phyloP scores from a whole-genome alignment of 352 stramenopile species.

The Blastocystis sp. region DNA sequence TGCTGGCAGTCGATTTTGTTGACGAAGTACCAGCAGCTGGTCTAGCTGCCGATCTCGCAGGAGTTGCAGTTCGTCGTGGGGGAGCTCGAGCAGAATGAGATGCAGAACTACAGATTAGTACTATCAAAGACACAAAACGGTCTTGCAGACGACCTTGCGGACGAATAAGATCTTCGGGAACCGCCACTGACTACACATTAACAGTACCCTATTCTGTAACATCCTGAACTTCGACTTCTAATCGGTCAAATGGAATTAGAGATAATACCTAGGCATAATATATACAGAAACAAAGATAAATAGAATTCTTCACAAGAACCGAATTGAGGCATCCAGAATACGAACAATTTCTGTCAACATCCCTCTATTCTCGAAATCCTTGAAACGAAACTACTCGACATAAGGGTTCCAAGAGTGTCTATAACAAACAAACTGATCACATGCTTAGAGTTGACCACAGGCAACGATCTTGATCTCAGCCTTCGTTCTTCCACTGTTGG shows the following conservation, averaged over 20 bases:
- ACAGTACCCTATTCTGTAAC: neutral
- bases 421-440: slow-evolving; percentile 1
- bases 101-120: neutral
- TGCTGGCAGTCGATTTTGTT: neutral
- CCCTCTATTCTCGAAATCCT: no score
- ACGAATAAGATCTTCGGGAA: slow-evolving; percentile 4
- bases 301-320: neutral
- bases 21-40: neutral
- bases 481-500: slow-evolving; percentile 80
- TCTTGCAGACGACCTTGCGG: neutral
- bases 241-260: neutral
- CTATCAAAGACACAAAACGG: neutral
- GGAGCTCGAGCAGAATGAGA: neutral
- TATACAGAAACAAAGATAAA: neutral
- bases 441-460: slow-evolving; percentile 72
- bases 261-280: neutral
- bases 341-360: neutral
- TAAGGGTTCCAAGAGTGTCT: no score
- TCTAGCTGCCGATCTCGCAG: neutral
- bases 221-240: neutral
- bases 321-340: neutral
- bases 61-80: neutral
- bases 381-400: no score
- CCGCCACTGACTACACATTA: neutral
- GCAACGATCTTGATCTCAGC: slow-evolving; percentile 83